Percentiles rank a stretch among this genome's conserved stretches.
Conservation (phyloP, 495 filamentous ascomycete genomes). For the Wilcoxina mikolae region DNA sequence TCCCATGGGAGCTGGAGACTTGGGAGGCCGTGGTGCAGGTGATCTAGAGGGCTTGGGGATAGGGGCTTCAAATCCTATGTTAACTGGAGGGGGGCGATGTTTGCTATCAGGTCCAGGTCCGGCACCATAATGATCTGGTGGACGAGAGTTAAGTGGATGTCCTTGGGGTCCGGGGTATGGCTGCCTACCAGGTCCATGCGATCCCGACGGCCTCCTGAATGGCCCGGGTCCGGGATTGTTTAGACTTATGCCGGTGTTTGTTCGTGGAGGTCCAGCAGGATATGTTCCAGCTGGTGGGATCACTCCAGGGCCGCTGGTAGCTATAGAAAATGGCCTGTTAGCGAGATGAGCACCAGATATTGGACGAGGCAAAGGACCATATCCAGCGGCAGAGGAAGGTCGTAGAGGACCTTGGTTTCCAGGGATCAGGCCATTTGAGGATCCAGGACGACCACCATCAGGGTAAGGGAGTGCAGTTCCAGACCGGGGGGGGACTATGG, state of each 20-base stretch:
- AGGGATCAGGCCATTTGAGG: constrained; percentile 2
- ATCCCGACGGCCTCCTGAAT: neutral
- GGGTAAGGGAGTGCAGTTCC: constrained; percentile 5
- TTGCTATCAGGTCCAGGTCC: constrained; percentile 8
- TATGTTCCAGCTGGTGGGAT: constrained; percentile 26
- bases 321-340: constrained; percentile 25
- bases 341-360: constrained; percentile 16
- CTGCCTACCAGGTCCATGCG: neutral
- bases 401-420: constrained; percentile 2
- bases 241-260: constrained; percentile 14
- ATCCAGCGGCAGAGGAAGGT: constrained; percentile 9
- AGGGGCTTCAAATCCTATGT: constrained; percentile 28
- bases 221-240: constrained; percentile 5
- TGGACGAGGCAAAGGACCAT: constrained; percentile 15
- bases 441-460: neutral
- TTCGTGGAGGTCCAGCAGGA: constrained; percentile 16
- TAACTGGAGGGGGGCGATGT: constrained; percentile 11
- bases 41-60: constrained; percentile 6
- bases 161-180: constrained; percentile 12
- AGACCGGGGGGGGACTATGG: constrained; percentile 3
- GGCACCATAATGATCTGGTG: constrained; percentile 5
- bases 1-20: constrained; percentile 22
- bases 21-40: constrained; percentile 18
- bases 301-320: constrained; percentile 18
- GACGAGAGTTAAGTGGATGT: constrained; percentile 5